A percentile compares a stretch with the other conserved stretches of the same genome.
Evolutionary conservation across 495 filamentous ascomycete species (phyloP).

Genomic region (Trichocladium uniseriatum): DNA sequence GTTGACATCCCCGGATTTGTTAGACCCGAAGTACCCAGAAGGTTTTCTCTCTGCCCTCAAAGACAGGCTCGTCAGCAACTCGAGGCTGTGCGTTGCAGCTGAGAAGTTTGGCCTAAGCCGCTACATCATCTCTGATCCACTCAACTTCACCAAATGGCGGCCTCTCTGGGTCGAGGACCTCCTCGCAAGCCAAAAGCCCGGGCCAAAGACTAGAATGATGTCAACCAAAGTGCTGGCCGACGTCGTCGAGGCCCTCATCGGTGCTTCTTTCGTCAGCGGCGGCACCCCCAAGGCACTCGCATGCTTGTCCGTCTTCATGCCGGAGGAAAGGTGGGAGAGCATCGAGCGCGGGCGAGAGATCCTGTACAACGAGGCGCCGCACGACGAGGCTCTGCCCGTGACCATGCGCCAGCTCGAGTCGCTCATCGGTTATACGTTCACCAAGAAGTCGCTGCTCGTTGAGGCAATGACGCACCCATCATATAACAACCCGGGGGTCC

Average conservation of each 20-base stretch:
- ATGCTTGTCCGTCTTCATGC: slow-evolving; percentile 59
- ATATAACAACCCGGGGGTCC: slow-evolving; percentile 33
- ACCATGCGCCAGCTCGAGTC: slow-evolving; percentile 39
- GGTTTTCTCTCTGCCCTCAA: slow-evolving; percentile 63
- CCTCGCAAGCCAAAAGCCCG: slow-evolving; percentile 15
- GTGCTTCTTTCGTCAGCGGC: slow-evolving; percentile 65
- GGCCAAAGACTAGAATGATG: slow-evolving; percentile 31
- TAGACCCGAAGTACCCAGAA: slow-evolving; percentile 64
- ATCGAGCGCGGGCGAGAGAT: slow-evolving; percentile 27
- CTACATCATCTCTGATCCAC: slow-evolving; percentile 62
- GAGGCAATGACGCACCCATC: slow-evolving; percentile 85
- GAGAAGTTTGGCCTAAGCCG: slow-evolving; percentile 53
- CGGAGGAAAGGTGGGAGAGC: slow-evolving; percentile 48
- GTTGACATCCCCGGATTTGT: neutral
- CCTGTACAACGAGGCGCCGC: slow-evolving; percentile 23
- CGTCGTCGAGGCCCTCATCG: slow-evolving; percentile 77
- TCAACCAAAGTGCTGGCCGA: slow-evolving; percentile 82
- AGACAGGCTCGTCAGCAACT: slow-evolving; percentile 64
- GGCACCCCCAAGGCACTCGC: slow-evolving; percentile 52
- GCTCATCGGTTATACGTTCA: slow-evolving; percentile 63
- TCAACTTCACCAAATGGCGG: slow-evolving; percentile 63
- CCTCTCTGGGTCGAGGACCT: slow-evolving; percentile 53
- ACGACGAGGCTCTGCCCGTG: slow-evolving; percentile 21
- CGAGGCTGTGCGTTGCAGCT: slow-evolving; percentile 54
- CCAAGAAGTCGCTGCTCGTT: slow-evolving; percentile 56